Evolutionary conservation across 2,329 filamentous ascomycete species (phyloP).

Genomic region (Aspergillus sp.): DNA sequence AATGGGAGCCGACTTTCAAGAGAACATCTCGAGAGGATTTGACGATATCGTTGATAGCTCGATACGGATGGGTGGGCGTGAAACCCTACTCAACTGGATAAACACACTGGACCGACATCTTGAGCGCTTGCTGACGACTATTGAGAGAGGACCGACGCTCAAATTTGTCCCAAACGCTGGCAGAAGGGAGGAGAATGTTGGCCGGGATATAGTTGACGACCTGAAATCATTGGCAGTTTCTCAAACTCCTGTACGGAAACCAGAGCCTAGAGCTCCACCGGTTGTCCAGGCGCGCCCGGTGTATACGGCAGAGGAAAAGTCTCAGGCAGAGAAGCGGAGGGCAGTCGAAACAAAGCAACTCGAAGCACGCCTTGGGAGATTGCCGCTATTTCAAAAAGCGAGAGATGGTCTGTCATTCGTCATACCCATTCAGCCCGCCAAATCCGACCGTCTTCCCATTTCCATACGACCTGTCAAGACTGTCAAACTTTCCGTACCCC

Average conservation of each 20-base stretch:
- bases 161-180: conserved; percentile 68
- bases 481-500: conserved; percentile 70
- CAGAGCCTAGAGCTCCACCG: conserved; percentile 5
- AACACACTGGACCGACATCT: conserved; percentile 74
- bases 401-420: conserved; percentile 72
- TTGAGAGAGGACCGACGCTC: conserved; percentile 72
- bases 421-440: conserved; percentile 70
- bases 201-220: conserved; percentile 12
- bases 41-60: conserved; percentile 62
- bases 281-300: conserved; percentile 47
- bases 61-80: conserved; percentile 46
- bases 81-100: conserved; percentile 67
- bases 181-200: conserved; percentile 34
- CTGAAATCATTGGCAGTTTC: conserved; percentile 18
- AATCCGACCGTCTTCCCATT: conserved; percentile 63
- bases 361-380: conserved; percentile 72
- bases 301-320: conserved; percentile 64
- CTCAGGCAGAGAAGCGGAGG: conserved; percentile 65
- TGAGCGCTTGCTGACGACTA: conserved; percentile 70
- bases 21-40: conserved; percentile 79
- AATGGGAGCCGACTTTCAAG: conserved; percentile 72
- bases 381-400: conserved; percentile 69
- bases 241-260: neutral
- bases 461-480: conserved; percentile 66
- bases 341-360: conserved; percentile 72